phyloP scores from a whole-genome alignment of 441 rosid species.

The Daphne laureola region DNA sequence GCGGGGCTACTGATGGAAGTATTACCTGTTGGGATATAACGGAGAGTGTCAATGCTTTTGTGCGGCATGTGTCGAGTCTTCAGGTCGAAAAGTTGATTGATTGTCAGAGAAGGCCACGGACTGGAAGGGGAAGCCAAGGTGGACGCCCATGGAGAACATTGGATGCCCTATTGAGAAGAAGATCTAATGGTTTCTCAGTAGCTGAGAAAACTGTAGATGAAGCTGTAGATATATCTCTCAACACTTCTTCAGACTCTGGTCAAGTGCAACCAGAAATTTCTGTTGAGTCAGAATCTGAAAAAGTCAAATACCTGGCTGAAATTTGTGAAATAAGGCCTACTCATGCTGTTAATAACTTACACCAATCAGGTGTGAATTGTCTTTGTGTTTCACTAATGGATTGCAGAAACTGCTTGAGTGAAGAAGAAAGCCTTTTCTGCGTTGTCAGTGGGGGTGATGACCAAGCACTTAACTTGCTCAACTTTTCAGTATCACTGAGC shows the following conservation, averaged over 20 bases:
- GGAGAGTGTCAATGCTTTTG: constrained; percentile 55
- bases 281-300: constrained; percentile 21
- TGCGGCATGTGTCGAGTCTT: constrained; percentile 42
- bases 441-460: constrained; percentile 92
- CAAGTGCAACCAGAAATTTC: constrained; percentile 17
- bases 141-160: constrained; percentile 80
- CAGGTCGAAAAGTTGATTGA: constrained; percentile 49
- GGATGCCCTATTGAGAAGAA: constrained; percentile 22
- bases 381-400: constrained; percentile 56
- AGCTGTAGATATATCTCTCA: constrained; percentile 9
- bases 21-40: constrained; percentile 88
- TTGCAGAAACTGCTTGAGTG: constrained; percentile 21
- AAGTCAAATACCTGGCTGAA: constrained; percentile 26
- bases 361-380: constrained; percentile 91
- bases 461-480: constrained; percentile 70
- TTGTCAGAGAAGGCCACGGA: constrained; percentile 74
- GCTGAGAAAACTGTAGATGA: constrained; percentile 18
- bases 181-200: constrained; percentile 15
- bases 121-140: constrained; percentile 98
- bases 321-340: constrained; percentile 54
- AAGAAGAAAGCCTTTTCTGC: constrained; percentile 27
- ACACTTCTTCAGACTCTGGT: constrained; percentile 18
- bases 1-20: constrained; percentile 97
- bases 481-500: constrained; percentile 26
- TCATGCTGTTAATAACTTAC: constrained; percentile 43